Percentiles rank a stretch among this genome's conserved stretches.
These are phyloP conservation scores for Ganoderma lingzhi DNA, from an alignment of 1,284 basidiomycete species.

Conservation along the genomic window DNA sequence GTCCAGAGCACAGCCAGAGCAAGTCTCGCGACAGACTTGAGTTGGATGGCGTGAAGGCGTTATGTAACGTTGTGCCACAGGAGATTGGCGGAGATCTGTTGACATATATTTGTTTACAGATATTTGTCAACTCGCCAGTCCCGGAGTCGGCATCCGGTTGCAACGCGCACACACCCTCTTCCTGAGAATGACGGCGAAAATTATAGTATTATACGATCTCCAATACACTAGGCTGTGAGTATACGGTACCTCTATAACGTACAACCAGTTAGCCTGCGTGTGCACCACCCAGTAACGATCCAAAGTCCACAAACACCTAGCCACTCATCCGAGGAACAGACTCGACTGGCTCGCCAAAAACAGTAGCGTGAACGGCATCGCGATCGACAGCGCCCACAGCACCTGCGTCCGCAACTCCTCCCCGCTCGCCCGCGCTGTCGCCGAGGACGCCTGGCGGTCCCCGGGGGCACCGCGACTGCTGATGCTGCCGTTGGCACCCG, in stretches of 20 bases:
- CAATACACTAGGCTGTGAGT: background rate
- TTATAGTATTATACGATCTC: background rate
- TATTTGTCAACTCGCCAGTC: background rate
- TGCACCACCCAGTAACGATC: background rate
- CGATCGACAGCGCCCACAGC: slow-evolving; percentile 6
- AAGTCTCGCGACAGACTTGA: no score
- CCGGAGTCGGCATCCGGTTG: background rate
- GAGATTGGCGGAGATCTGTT: background rate
- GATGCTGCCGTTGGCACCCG: background rate
- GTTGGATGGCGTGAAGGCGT: no score
- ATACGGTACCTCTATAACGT: background rate
- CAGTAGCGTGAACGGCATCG: slow-evolving; percentile 3
- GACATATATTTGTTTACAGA: background rate
- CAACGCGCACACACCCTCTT: background rate
- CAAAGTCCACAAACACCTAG: background rate
- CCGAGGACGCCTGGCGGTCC: slow-evolving; percentile 1
- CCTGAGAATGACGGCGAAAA: background rate
- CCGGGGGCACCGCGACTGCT: background rate
- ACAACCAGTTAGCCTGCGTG: background rate
- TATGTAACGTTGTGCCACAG: no score
- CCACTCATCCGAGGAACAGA: background rate
- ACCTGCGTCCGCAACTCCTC: slow-evolving; percentile 5
- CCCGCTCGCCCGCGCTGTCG: background rate
- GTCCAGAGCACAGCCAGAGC: no score
- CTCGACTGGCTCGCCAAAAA: slow-evolving; percentile 14